These are phyloP conservation scores for Trichoderma semiorbis DNA, from an alignment of 2,329 filamentous ascomycete species.

Conservation along the genomic window DNA sequence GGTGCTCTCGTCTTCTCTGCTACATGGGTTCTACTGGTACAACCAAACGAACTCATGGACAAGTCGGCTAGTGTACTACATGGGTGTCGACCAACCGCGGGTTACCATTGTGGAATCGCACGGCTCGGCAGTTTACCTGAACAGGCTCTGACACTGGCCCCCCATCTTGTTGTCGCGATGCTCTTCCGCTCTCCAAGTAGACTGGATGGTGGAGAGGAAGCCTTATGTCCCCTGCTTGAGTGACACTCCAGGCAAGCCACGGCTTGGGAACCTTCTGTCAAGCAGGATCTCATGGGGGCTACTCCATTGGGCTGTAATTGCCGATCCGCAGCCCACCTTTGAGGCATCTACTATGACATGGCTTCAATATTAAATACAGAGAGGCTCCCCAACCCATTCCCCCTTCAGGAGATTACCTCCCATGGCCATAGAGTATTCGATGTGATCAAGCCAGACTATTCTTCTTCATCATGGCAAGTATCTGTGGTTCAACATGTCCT, in stretches of 20 bases:
- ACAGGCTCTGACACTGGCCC: background rate
- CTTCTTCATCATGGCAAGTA: conserved; percentile 33
- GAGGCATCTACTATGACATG: background rate
- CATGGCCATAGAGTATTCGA: conserved; percentile 20
- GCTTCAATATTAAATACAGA: conserved; percentile 8
- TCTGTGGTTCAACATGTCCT: conserved; percentile 37
- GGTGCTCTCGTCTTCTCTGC: conserved; percentile 11
- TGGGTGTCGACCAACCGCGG: background rate
- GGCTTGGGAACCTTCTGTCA: background rate
- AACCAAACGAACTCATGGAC: background rate
- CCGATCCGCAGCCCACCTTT: background rate
- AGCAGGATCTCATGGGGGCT: background rate
- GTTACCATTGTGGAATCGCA: background rate
- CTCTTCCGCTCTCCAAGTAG: background rate
- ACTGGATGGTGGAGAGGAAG: background rate
- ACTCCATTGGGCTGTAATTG: background rate
- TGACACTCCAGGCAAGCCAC: background rate
- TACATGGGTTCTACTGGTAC: background rate
- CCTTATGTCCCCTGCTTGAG: background rate
- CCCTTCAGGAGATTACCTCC: background rate
- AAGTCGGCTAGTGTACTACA: background rate
- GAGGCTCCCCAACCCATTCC: background rate
- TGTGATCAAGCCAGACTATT: conserved; percentile 26
- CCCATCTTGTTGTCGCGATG: background rate
- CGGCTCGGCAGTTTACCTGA: conserved; percentile 1